A percentile compares a stretch with the other conserved stretches of the same genome.
phyloP scores from a whole-genome alignment of 305 asterid genomes.

The Rubia balearica region DNA sequence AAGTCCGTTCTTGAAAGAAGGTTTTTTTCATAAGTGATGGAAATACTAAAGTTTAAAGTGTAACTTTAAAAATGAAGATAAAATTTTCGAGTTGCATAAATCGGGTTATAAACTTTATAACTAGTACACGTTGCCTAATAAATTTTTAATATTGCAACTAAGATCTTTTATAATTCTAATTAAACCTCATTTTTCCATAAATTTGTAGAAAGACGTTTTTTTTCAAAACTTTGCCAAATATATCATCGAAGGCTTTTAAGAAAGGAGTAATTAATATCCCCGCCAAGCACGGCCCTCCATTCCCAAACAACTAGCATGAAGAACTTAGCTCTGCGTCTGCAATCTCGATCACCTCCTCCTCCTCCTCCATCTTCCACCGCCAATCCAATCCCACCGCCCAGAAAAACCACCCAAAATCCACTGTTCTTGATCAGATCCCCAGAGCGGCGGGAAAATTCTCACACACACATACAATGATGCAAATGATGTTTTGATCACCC shows the following conservation, averaged over 20 bases:
- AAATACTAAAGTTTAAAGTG: too few species aligned
- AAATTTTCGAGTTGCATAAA: too few species aligned
- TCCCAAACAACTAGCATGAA: slow-evolving; percentile 3
- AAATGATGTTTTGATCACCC: not conserved
- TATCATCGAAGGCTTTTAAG: too few species aligned
- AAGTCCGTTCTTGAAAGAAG: slow-evolving; percentile 18
- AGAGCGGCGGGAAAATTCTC: not conserved
- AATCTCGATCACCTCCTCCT: not conserved
- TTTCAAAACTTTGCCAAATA: too few species aligned
- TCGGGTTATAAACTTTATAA: too few species aligned
- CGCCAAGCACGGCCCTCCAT: slow-evolving; percentile 24
- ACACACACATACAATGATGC: not conserved
- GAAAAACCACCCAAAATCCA: slow-evolving; percentile 2
- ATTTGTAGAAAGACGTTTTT: too few species aligned
- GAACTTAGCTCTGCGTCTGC: slow-evolving; percentile 7
- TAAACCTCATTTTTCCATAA: too few species aligned
- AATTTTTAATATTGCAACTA: too few species aligned
- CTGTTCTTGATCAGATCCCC: not conserved
- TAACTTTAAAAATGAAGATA: too few species aligned
- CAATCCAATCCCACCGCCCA: slow-evolving; percentile 16
- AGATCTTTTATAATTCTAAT: too few species aligned
- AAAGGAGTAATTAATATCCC: not conserved
- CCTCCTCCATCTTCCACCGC: slow-evolving; percentile 8
- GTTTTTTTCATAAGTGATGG: slow-evolving; percentile 1
- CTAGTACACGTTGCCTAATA: too few species aligned